phyloP scores from a whole-genome alignment of 2,329 filamentous ascomycete genomes.

The Rutstroemia sp. region DNA sequence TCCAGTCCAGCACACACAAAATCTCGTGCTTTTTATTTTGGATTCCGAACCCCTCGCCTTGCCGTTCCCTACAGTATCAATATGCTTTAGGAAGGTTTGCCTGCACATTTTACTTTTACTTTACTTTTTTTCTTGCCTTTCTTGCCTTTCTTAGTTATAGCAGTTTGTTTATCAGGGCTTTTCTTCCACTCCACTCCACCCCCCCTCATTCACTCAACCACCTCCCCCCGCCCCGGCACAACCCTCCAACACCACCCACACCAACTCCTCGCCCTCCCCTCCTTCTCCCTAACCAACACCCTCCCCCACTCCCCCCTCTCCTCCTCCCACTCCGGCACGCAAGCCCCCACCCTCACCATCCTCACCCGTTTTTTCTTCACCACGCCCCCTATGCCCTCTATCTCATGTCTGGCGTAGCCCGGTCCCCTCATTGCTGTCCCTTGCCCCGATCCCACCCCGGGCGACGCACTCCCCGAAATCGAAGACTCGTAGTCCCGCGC shows the following conservation, averaged over 20 bases:
- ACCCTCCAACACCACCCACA: constrained; percentile 86
- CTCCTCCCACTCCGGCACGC: constrained; percentile 79
- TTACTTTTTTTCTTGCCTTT: too few relatives aligned
- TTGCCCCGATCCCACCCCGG: constrained; percentile 10
- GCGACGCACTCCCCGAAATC: too few relatives aligned
- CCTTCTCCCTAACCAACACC: constrained; percentile 64
- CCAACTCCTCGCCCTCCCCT: constrained; percentile 67
- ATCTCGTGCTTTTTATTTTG: too few relatives aligned
- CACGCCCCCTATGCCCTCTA: constrained; percentile 82
- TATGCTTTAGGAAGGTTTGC: too few relatives aligned
- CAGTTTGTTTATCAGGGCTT: too few relatives aligned
- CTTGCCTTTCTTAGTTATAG: too few relatives aligned
- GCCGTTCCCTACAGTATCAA: too few relatives aligned
- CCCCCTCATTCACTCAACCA: constrained; percentile 9
- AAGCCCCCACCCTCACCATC: constrained; percentile 72
- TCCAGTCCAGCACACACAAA: too few relatives aligned
- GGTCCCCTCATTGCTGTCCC: constrained; percentile 40
- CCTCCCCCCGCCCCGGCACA: constrained; percentile 51
- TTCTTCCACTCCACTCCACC: not conserved
- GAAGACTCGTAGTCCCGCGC: constrained; percentile 30
- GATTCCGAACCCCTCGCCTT: too few relatives aligned
- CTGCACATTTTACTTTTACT: too few relatives aligned
- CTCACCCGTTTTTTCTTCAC: constrained; percentile 85
- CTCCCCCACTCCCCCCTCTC: constrained; percentile 54
- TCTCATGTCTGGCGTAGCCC: constrained; percentile 79